These are phyloP conservation scores for Phytophthora sansomeana DNA, from an alignment of 352 stramenopile species.

Conservation along the genomic window DNA sequence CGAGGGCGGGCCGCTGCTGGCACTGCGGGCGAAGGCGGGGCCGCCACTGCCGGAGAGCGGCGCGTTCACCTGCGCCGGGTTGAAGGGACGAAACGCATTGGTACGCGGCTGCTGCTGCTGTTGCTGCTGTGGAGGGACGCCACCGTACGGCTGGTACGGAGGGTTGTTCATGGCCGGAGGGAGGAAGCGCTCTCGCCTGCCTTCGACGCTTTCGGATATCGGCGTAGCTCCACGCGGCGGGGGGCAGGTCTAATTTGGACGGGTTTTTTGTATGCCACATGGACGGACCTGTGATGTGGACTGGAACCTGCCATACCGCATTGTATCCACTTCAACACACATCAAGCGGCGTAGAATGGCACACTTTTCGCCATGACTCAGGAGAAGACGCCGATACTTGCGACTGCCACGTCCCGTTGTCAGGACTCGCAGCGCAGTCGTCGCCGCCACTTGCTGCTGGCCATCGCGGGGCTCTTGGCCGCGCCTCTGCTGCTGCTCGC, in stretches of 20 bases:
- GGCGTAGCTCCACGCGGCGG: slow-evolving; percentile 34
- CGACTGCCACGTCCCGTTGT: not conserved
- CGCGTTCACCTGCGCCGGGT: slow-evolving; percentile 56
- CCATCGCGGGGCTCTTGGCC: slow-evolving; percentile 23
- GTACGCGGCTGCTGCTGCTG: slow-evolving; percentile 44
- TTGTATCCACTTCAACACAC: slow-evolving; percentile 16
- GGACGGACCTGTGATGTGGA: not conserved
- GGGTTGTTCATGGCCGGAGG: slow-evolving; percentile 43
- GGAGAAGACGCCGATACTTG: slow-evolving; percentile 35
- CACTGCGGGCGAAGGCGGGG: slow-evolving; percentile 26
- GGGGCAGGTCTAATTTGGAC: not conserved
- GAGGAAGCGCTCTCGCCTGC: too few species aligned
- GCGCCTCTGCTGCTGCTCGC: slow-evolving; percentile 34
- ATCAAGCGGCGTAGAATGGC: too few species aligned
- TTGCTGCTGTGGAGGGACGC: slow-evolving; percentile 42
- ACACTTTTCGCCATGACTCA: slow-evolving; percentile 14
- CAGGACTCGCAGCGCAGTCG: slow-evolving; percentile 7
- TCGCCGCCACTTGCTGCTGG: slow-evolving; percentile 25
- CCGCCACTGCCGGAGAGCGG: slow-evolving; percentile 44
- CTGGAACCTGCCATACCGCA: not conserved
- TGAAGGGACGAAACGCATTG: slow-evolving; percentile 72
- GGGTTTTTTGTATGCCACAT: not conserved
- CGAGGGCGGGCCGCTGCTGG: slow-evolving; percentile 30
- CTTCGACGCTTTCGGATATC: slow-evolving; percentile 33
- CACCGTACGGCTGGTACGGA: slow-evolving; percentile 70